Percentiles rank a stretch among this genome's conserved stretches.
Evolutionary conservation across 148 eudicot species (phyloP).

Genomic region (Nepenthes gracilis): DNA sequence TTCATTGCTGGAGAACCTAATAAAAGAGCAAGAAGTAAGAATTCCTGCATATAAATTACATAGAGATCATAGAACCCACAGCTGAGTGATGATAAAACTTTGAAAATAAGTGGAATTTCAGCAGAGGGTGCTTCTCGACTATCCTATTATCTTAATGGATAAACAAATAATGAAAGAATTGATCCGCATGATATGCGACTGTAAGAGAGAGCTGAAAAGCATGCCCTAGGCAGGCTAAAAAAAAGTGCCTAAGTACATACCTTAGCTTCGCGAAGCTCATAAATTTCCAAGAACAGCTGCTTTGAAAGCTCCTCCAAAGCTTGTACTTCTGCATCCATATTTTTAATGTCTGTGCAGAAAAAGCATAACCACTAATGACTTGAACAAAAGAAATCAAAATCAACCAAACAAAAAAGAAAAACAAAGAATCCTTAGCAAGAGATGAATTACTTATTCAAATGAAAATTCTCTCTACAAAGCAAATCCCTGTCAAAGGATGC

Average conservation of each 20-base stretch:
- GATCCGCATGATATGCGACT: too few relatives aligned
- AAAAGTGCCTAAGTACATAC: slow-evolving; percentile 13
- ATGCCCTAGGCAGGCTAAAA: background rate
- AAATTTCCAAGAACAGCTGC: slow-evolving; percentile 86
- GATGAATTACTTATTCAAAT: background rate
- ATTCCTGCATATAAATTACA: too few relatives aligned
- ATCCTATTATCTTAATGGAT: too few relatives aligned
- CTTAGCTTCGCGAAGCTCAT: slow-evolving; percentile 99
- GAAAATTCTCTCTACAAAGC: too few relatives aligned
- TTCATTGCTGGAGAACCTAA: too few relatives aligned
- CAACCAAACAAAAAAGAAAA: background rate
- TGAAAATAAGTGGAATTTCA: too few relatives aligned
- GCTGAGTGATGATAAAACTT: too few relatives aligned
- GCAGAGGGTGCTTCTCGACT: too few relatives aligned
- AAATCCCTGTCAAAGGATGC: background rate
- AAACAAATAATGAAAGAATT: too few relatives aligned
- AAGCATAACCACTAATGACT: background rate
- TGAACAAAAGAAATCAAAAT: background rate
- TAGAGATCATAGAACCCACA: too few relatives aligned
- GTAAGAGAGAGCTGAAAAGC: background rate
- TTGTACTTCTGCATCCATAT: slow-evolving; percentile 85
- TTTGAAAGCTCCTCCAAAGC: slow-evolving; percentile 94
- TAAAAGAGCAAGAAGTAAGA: too few relatives aligned
- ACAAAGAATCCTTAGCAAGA: background rate
- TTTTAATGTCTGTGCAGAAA: slow-evolving; percentile 51